These are phyloP conservation scores for Bipolaris bicolor DNA, from an alignment of 2,329 filamentous ascomycete genomes.

Conservation along the genomic window DNA sequence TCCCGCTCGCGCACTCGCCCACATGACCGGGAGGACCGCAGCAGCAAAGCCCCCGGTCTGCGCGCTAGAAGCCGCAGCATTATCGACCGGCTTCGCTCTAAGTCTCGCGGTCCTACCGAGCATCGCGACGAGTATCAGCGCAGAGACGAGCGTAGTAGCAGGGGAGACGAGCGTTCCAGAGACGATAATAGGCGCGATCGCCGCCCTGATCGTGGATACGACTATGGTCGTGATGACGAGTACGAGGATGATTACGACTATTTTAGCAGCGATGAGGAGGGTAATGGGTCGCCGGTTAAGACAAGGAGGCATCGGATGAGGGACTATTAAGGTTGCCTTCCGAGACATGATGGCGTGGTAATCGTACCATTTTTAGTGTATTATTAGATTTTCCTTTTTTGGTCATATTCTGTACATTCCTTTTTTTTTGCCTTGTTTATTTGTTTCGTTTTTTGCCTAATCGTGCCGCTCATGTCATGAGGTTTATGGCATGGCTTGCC, in stretches of 20 bases:
- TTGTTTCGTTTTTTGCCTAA: too few species aligned
- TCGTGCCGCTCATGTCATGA: too few species aligned
- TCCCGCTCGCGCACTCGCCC: slow-evolving; percentile 27
- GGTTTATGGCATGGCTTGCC: too few species aligned
- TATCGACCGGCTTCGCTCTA: slow-evolving; percentile 33
- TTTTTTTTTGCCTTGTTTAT: too few species aligned
- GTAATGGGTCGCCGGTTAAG: slow-evolving; percentile 21
- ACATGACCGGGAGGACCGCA: slow-evolving; percentile 22
- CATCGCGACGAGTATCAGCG: slow-evolving; percentile 19
- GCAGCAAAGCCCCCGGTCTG: slow-evolving; percentile 20
- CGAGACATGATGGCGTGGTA: not conserved
- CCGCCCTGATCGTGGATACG: slow-evolving; percentile 27
- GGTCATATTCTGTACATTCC: too few species aligned
- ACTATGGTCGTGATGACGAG: slow-evolving; percentile 16
- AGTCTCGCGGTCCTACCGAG: slow-evolving; percentile 21
- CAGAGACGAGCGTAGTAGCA: slow-evolving; percentile 2
- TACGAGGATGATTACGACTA: slow-evolving; percentile 19
- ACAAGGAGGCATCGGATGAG: slow-evolving; percentile 20
- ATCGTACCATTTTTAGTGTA: not conserved
- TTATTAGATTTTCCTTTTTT: slow-evolving; percentile 6
- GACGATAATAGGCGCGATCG: slow-evolving; percentile 18
- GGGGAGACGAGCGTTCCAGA: not conserved
- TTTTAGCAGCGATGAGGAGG: slow-evolving; percentile 23
- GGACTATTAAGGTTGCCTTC: slow-evolving; percentile 11
- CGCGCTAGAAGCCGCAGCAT: slow-evolving; percentile 37